Evolutionary conservation across 2,329 filamentous ascomycete species (phyloP).

Genomic region (Colletotrichum sp.): DNA sequence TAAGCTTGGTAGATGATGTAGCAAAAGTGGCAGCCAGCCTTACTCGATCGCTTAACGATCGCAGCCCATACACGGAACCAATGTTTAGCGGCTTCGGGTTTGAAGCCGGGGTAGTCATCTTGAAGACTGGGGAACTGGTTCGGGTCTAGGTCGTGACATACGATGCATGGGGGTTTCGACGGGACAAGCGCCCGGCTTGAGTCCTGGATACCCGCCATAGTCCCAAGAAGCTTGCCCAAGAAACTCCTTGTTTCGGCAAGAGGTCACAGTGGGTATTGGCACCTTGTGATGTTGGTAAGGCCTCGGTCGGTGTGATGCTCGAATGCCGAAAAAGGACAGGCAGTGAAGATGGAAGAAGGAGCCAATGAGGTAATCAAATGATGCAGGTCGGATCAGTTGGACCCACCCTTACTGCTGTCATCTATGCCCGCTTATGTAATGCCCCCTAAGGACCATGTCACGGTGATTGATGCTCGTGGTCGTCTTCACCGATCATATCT

Average conservation of each 20-base stretch:
- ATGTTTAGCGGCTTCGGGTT: background rate
- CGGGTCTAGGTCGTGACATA: background rate
- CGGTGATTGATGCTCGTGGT: background rate
- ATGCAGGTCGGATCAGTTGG: fast-evolving
- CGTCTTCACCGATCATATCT: background rate
- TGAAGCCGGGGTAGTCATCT: background rate
- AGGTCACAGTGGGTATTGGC: background rate
- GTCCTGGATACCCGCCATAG: background rate
- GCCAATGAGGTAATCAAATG: background rate
- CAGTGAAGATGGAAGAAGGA: fast-evolving
- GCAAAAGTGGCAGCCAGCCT: conserved; percentile 4
- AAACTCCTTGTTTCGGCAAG: background rate
- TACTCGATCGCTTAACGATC: background rate
- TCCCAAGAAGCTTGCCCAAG: fast-evolving
- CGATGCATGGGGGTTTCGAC: background rate
- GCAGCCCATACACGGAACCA: background rate
- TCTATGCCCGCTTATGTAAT: background rate
- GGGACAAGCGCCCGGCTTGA: fast-evolving
- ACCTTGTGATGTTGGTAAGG: background rate
- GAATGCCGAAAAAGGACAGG: background rate
- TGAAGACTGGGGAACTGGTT: background rate
- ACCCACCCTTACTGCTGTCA: background rate
- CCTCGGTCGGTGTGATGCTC: background rate
- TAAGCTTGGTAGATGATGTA: background rate
- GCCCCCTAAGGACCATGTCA: background rate